Evolutionary conservation across 495 filamentous ascomycete species (phyloP), one percentile per base, ranked within the genome.

Genomic region (Massariosphaeria phaeospora): DNA sequence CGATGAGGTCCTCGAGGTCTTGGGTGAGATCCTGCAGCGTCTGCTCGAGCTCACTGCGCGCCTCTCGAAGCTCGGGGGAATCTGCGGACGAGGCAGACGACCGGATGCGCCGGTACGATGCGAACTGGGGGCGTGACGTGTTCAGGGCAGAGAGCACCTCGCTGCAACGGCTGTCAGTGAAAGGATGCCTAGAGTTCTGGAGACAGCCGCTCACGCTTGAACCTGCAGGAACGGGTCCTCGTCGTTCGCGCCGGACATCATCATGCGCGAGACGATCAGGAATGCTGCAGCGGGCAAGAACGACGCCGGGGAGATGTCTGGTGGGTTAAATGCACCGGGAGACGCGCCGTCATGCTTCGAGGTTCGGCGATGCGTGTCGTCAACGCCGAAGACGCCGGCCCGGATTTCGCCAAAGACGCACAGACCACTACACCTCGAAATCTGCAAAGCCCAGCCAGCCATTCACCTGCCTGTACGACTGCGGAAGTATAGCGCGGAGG

Each of bases 21-120:
- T 89, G 82, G 66, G 75, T 81, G 8, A 97, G 84, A 23, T 90
- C 80, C 18, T 79, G 73, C 33, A 97, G 79, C 2, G 85, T 84
- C 11, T 76, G 68, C 66, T 89, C 82, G 64, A 98, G 90, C 61
- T 97, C 94, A 8, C 76, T 63, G 50, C 86, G 86, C 25, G 94
- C 82, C 68, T 94, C 86, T 42, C 80, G 73, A 31, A 97, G 84
- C 69, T 98, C 94, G 25, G 91, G 94, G 48, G 87, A 89, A 44
- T 71, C 71, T 33, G 81, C 74, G 4, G 78, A 83, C 53, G 82
- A 78, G 52, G 84, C 77, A 13, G 94, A 81, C 15, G 90, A 89
- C 64, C 89, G 88, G 73, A 98, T 97, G 67, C 93, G 93, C 34
- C 95, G 83, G 77, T 95, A 97, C 34, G 90, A 96, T 58, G 85